Base-by-base conservation (phyloP, 805 yeast species). In the Sugiyamaella boreocaroliniensis region DNA sequence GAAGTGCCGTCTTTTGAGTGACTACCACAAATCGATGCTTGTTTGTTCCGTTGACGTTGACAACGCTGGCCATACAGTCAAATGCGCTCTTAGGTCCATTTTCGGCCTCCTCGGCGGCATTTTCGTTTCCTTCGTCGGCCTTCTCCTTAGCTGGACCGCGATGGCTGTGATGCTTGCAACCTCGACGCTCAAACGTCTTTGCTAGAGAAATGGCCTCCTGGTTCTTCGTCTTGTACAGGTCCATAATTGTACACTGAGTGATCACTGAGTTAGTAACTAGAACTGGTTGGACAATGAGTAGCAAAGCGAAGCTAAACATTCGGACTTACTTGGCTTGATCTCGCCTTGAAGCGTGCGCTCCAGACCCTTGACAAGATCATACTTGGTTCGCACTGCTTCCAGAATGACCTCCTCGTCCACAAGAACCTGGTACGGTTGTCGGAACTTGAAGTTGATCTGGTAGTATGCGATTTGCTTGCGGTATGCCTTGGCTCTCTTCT, bases 241-340 rank as follows among this genome's bases (percentile, higher is more conserved):
- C 85, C 64, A 89, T 89, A 77, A 93, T 88, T 61, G 96, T 86
- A 66, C 99, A 93, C 68, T 93, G 98, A 1, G 99, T 89, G 51
- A 93, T 86, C 95, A 93, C 68, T 51, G 43, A n/a, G 22, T 22
- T 18, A 48, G 40, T n/a, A n/a, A n/a, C n/a, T n/a, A n/a, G n/a
- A n/a, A 2, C 15, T 14, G n/a, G 40, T 10, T n/a, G 26, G 26
- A 22, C 6, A 22, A 22, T 22, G 26, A 4, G 26, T 6, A 22
- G 6, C 26, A 14, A 15, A 9, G 8, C 37, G 37, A 32, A 12
- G 12, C 12, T 20, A 16, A 12, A 14, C 26, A 10, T 7, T 40
- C 5, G 2, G 11, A 57, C 69, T 26, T 61, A 64, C 68, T 79
- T 18, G 88, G 86, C 64, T 92, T 93, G 29, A 83, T 80, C 61